phyloP scores from a whole-genome alignment of 768 basidiomycete genomes.

The Russula virescens region DNA sequence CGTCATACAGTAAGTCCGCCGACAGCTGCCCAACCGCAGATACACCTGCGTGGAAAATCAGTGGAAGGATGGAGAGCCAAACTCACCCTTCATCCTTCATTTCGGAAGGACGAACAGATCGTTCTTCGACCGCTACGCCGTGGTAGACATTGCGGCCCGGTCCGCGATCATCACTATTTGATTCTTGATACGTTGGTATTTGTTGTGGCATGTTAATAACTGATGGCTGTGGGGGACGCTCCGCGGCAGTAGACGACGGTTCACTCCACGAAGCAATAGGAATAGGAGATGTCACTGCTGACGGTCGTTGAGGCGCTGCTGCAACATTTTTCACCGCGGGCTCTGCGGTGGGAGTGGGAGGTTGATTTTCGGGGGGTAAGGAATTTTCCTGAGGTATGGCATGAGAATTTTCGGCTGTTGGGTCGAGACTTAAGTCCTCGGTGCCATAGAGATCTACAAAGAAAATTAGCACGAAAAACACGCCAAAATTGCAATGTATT shows the following conservation, averaged over 20 bases:
- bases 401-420: conserved; percentile 32
- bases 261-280: conserved; percentile 21
- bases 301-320: background rate
- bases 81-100: conserved; percentile 98
- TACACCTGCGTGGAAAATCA: conserved; percentile 27
- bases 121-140: conserved; percentile 39
- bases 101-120: conserved; percentile 71
- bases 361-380: conserved; percentile 6
- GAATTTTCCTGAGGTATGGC: conserved; percentile 17
- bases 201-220: conserved; percentile 15
- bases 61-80: conserved; percentile 2
- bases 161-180: conserved; percentile 28
- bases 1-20: conserved; percentile 23
- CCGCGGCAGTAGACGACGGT: background rate
- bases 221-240: conserved; percentile 3
- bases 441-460: conserved; percentile 51
- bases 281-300: conserved; percentile 1
- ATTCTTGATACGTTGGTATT: conserved; percentile 25
- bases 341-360: conserved; percentile 1
- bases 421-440: conserved; percentile 50
- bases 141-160: conserved; percentile 32
- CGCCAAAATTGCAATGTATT: conserved; percentile 24
- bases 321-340: background rate
- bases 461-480: background rate
- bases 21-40: conserved; percentile 19